phyloP scores from a whole-genome alignment of 306 rosid genomes.

The Medicago arabica region DNA sequence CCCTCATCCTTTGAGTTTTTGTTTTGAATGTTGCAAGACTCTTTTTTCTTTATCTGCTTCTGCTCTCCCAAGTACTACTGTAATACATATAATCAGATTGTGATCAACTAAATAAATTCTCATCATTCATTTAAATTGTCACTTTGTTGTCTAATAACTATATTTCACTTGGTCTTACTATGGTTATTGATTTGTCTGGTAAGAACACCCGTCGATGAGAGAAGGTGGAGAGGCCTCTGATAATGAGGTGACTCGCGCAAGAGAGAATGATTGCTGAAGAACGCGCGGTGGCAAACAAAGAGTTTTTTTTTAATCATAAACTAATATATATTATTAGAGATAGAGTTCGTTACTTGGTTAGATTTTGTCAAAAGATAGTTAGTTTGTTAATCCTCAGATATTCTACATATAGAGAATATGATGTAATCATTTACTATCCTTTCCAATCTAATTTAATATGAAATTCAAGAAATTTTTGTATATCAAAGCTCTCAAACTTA shows the following conservation, averaged over 20 bases:
- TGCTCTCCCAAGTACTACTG: not conserved
- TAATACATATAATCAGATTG: not conserved
- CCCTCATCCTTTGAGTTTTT: conserved; percentile 14
- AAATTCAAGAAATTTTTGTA: too few relatives aligned
- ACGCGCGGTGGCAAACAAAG: too few relatives aligned
- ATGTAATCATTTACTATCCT: too few relatives aligned
- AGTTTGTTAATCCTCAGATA: too few relatives aligned
- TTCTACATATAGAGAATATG: too few relatives aligned
- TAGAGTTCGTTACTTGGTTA: too few relatives aligned
- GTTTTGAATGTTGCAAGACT: conserved; percentile 26
- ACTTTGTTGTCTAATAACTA: conserved; percentile 33
- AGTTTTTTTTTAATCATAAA: too few relatives aligned
- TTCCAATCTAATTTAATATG: too few relatives aligned
- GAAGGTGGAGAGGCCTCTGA: conserved; percentile 93
- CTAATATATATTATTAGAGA: too few relatives aligned
- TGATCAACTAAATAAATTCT: conserved; percentile 34
- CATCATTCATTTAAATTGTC: conserved; percentile 21
- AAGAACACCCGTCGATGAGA: conserved; percentile 94
- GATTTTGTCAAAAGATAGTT: too few relatives aligned
- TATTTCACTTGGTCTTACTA: conserved; percentile 33
- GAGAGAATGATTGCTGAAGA: too few relatives aligned
- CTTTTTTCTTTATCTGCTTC: conserved; percentile 10
- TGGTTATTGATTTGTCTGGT: conserved; percentile 53
- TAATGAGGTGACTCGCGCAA: conserved; percentile 41
- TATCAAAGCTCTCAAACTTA: too few relatives aligned